Conservation (phyloP, 1,284 basidiomycete genomes). For the Trametes pubescens region DNA sequence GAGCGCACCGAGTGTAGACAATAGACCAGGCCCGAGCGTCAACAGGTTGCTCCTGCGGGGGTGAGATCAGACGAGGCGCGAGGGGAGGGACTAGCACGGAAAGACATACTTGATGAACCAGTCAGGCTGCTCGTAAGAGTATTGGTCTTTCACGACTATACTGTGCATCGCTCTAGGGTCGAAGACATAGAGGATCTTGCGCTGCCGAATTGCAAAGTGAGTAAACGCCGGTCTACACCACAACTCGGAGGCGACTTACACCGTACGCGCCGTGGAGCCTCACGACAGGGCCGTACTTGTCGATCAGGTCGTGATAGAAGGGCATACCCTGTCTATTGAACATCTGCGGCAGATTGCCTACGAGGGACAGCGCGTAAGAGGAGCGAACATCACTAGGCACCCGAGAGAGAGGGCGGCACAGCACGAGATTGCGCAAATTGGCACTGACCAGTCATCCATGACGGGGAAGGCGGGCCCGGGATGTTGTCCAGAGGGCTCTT, state of each 20-base stretch:
- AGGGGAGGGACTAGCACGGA: background rate
- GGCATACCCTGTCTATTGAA: constrained; percentile 28
- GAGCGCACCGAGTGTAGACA: constrained; percentile 33
- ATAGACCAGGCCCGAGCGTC: constrained; percentile 35
- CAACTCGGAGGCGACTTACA: constrained; percentile 20
- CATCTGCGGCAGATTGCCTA: constrained; percentile 34
- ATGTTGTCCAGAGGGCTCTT: constrained; percentile 33
- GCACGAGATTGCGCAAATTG: background rate
- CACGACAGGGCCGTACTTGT: constrained; percentile 34
- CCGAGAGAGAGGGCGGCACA: background rate
- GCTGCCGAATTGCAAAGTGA: constrained; percentile 19
- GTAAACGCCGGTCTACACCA: background rate
- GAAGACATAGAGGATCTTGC: constrained; percentile 37
- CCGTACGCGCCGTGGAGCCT: constrained; percentile 31
- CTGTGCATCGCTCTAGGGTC: constrained; percentile 42
- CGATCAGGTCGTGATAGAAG: constrained; percentile 30
- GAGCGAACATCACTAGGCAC: background rate
- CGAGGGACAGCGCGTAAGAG: background rate
- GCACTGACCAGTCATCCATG: constrained; percentile 31
- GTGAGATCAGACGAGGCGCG: constrained; percentile 4
- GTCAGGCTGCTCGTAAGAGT: constrained; percentile 41
- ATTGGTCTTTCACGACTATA: constrained; percentile 45
- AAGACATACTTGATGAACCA: constrained; percentile 33
- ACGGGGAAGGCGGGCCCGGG: constrained; percentile 32
- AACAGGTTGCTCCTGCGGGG: constrained; percentile 30